phyloP scores from a whole-genome alignment of 2,329 filamentous ascomycete genomes.

The Albifimbria verrucaria region DNA sequence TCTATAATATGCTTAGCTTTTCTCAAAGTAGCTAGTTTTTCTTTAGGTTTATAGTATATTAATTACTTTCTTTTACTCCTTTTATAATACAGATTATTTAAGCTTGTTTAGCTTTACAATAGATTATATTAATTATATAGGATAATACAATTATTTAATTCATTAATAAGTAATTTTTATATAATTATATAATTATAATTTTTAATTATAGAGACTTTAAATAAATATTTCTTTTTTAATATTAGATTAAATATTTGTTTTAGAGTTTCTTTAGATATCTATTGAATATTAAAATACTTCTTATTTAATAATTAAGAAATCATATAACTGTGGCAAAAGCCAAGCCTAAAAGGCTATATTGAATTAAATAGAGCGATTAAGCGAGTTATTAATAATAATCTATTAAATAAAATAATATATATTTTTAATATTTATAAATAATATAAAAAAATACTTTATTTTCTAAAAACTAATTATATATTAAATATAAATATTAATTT shows the following conservation, averaged over 20 bases:
- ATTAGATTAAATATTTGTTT: not conserved
- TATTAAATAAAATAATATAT: constrained; percentile 1
- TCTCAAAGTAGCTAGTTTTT: constrained; percentile 2
- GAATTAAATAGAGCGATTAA: too few relatives aligned
- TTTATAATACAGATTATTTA: constrained; percentile 5
- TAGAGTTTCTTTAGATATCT: not conserved
- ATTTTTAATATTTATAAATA: not conserved
- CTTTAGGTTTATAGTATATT: not conserved
- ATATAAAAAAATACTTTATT: not conserved
- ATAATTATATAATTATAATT: not conserved
- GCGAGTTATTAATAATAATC: too few relatives aligned
- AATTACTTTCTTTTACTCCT: constrained; percentile 1
- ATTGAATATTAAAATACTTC: constrained; percentile 1
- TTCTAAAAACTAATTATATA: constrained; percentile 1
- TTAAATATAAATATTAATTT: constrained; percentile 1
- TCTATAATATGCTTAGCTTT: constrained; percentile 4
- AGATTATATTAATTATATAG: constrained; percentile 1
- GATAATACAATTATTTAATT: constrained; percentile 4
- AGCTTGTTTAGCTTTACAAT: too few relatives aligned
- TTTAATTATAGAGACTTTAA: not conserved
- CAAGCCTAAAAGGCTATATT: too few relatives aligned
- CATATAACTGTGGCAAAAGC: too few relatives aligned
- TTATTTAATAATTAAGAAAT: too few relatives aligned
- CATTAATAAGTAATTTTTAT: constrained; percentile 4
- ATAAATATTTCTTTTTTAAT: not conserved